phyloP scores from a whole-genome alignment of 2,329 filamentous ascomycete species.

The Aspergillus sp. region DNA sequence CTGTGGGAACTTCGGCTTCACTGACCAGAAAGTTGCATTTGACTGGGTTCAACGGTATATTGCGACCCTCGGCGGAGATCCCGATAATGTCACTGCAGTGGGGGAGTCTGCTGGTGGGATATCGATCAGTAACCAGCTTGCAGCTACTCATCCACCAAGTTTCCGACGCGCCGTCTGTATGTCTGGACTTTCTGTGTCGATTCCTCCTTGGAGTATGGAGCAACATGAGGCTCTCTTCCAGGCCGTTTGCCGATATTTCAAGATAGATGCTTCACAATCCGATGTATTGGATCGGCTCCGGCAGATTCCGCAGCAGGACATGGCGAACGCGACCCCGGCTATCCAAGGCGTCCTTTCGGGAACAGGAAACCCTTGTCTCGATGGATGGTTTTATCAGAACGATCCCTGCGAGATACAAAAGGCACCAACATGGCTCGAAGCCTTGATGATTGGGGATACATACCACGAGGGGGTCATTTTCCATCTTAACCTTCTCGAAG shows the following conservation, averaged over 20 bases:
- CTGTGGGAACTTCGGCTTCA: conserved; percentile 44
- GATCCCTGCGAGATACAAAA: conserved; percentile 17
- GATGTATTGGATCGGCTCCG: conserved; percentile 24
- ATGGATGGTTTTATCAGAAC: conserved; percentile 27
- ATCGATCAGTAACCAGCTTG: conserved; percentile 30
- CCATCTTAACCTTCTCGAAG: conserved; percentile 25
- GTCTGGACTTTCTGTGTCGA: conserved; percentile 26
- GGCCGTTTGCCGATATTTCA: conserved; percentile 24
- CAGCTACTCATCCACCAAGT: conserved; percentile 18
- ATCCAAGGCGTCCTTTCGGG: conserved; percentile 28
- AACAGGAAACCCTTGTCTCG: conserved; percentile 30
- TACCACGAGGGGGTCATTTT: conserved; percentile 33
- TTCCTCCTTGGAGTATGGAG: conserved; percentile 26
- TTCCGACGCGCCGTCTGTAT: conserved; percentile 30
- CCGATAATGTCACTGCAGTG: conserved; percentile 32
- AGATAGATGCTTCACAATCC: conserved; percentile 17
- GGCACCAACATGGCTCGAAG: conserved; percentile 26
- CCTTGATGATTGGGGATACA: conserved; percentile 28
- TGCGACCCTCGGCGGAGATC: conserved; percentile 35
- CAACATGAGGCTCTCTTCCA: conserved; percentile 27
- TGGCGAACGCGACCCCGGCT: conserved; percentile 26
- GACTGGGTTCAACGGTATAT: conserved; percentile 41
- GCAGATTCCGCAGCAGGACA: conserved; percentile 24
- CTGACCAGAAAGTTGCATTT: conserved; percentile 36
- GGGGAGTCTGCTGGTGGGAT: conserved; percentile 33